Conservation (phyloP, 2,329 filamentous ascomycete species). For the Scedosporium apiospermum region DNA sequence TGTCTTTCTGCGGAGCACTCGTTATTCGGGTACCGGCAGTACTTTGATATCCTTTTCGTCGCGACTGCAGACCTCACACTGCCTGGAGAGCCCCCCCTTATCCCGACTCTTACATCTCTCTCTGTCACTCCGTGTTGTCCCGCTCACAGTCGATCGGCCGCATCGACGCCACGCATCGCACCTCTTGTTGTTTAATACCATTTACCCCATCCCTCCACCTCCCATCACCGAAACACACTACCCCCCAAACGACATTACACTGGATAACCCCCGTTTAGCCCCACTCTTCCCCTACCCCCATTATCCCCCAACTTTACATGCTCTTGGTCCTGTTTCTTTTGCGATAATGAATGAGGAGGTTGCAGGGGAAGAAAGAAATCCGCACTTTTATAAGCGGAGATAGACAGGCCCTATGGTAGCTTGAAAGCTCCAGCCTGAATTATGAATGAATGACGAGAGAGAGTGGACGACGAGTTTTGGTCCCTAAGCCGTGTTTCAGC, state of each 20-base stretch:
- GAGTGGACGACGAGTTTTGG: background rate
- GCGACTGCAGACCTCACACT: background rate
- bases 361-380: background rate
- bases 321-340: background rate
- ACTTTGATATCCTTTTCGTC: background rate
- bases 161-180: background rate
- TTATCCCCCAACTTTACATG: background rate
- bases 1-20: background rate
- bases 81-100: background rate
- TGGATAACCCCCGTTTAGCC: constrained; percentile 3
- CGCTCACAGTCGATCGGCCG: background rate
- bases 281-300: background rate
- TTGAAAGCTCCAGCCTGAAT: constrained; percentile 54
- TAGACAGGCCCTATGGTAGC: constrained; percentile 47
- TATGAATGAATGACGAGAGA: background rate
- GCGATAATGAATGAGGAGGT: background rate
- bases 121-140: background rate
- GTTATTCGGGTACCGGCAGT: background rate
- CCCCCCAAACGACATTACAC: constrained; percentile 9
- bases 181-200: background rate
- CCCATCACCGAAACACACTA: constrained; percentile 13
- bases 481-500: background rate
- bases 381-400: constrained; percentile 21
- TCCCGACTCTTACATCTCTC: background rate
- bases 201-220: constrained; percentile 10